phyloP scores from a whole-genome alignment of 306 rosid species.

The Corylus avellana region DNA sequence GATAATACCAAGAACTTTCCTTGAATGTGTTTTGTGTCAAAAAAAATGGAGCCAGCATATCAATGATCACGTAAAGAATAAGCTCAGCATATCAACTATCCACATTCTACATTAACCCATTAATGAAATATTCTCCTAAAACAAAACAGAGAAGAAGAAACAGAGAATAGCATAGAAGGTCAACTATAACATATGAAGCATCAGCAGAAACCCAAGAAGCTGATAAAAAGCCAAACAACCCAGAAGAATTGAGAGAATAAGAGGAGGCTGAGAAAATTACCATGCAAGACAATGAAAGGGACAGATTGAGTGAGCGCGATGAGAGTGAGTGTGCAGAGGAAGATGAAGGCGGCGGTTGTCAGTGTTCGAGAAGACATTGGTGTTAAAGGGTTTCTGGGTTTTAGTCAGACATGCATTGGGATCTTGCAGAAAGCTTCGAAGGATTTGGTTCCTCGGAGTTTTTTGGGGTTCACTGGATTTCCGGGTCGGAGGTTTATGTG shows the following conservation, averaged over 20 bases:
- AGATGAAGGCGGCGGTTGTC: not conserved
- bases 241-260: conserved; percentile 10
- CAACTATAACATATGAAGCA: not conserved
- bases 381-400: not conserved
- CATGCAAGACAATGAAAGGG: conserved; percentile 68
- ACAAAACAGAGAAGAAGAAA: not conserved
- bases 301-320: conserved; percentile 37
- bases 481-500: not conserved
- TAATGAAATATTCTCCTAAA: not conserved
- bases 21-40: not conserved
- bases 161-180: not conserved
- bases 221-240: not conserved
- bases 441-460: not conserved
- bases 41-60: not conserved
- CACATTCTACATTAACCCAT: not conserved
- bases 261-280: conserved; percentile 19
- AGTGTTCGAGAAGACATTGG: conserved; percentile 36
- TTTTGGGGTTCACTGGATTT: not conserved
- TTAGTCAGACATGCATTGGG: not conserved
- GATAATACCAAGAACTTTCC: not conserved
- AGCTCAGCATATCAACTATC: not conserved
- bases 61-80: not conserved
- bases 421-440: not conserved
- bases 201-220: not conserved
- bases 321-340: conserved; percentile 28